Evolutionary conservation across 371 early-diverging fungal genomes (phyloP), one percentile per base, ranked within the genome.

Genomic region (Haplosporangium sp.): DNA sequence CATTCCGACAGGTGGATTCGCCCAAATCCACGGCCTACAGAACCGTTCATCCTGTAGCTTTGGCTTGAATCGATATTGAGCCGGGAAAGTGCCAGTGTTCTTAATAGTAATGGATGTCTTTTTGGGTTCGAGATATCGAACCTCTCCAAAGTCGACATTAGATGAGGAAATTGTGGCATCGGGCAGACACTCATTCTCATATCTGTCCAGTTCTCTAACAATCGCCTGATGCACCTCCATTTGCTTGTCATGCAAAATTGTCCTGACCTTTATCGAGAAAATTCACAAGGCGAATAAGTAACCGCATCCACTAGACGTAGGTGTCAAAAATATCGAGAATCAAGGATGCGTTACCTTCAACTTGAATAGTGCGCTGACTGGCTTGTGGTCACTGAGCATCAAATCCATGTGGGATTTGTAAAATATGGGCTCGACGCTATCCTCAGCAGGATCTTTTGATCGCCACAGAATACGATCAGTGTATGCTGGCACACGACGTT

Each of bases 381-480:
- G 98, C 64, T 96, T 96, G 83, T 98, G 99, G 74, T 98, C 99
- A 55, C 95, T 95, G 38, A 87, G 69, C 59, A 81, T 83, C 69
- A 94, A 83, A 6, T 85, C 87, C 91, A 86, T 91, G 42, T 86
- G 87, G 51, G 85, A 85, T 40, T 57, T 73, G 64, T 95, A 95
- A 40, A 74, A 83, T 2, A 83, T 16, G 13, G 85, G 73, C 20
- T 83, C 56, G 5, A 91, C 73, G 56, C 82, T 84, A 37, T 76
- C 80, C 18, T 69, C 59, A 2, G 63, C 40, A 9, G 42, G 23
- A 10, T 60, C 58, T 51, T 73, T 69, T 23, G 76, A 84, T 77
- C 92, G 88, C 94, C 95, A 97, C 42, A 97, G 81, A 18, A 98
- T 90, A 42, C 99, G 90, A 73, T 98, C 99, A 59, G 95, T 95